Evolutionary conservation across 2,329 filamentous ascomycete species (phyloP), one percentile per base, ranked within the genome.

Genomic region (Alternaria arbusti): DNA sequence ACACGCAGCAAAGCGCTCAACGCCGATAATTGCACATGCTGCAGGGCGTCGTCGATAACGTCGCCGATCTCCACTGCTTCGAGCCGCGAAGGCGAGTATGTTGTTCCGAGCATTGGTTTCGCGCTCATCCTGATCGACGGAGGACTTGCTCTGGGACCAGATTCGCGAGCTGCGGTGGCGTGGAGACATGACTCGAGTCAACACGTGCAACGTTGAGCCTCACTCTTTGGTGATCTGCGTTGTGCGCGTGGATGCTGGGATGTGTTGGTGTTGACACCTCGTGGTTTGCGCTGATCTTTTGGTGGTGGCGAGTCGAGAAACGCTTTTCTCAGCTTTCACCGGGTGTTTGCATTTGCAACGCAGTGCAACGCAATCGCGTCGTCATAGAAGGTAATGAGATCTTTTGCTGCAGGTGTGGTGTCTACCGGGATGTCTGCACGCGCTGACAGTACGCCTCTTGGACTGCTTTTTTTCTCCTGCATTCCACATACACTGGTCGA

Each of bases 161-260:
- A 1, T 52, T 40, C 49, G 28, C 30, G 13, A 6, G 0, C n/a
- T 8, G 20, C 15, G 6, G 30, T 25, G 49, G 49, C n/a, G 26
- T 51, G n/a, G 20, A 15, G 26, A 11, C 36, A 13, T 51, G 47
- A 22, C 49, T 20, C 28, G 54, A 47, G 20, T 45, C 3, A 11
- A 45, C 17, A 45, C 36, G 36, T 40, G 36, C 26, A 47, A 58
- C 54, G 54, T 57, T 64, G 49, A 54, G 61, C 64, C 64, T 67
- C 61, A 59, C 36, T 59, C 7, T 7, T 51, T 25, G 47, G 46
- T 43, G 49, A 54, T 59, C 55, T 52, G 17, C 54, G 32, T 25
- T 32, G n/a, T 30, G 26, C 44, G 54, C 54, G 44, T 57, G 44
- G 44, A 12, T 49, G 25, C 54, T 40, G 20, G 54, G 54, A 57